Evolutionary conservation across 805 yeast species (phyloP), one percentile per base, ranked within the genome.

Genomic region (Torulaspora indica): DNA sequence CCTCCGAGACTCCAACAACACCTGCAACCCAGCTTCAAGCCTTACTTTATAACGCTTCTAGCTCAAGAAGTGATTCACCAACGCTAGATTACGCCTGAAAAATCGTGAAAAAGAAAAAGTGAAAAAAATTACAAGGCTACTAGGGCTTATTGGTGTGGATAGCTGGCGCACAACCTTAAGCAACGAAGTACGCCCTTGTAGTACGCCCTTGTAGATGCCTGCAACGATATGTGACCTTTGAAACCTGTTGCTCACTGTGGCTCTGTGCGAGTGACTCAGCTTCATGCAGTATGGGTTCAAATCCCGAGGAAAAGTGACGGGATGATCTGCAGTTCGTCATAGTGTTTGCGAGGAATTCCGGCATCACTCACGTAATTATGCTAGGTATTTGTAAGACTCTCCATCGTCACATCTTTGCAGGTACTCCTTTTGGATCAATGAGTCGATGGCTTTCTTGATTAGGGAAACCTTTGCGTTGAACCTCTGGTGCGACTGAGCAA

Each of bases 401-500:
- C 81, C 82, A 37, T 76, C 81, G 34, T 79, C 85, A 46, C 81
- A 74, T 62, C 98, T 80, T 55, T 81, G 81, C 49, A 91, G 67
- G 62, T 87, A 91, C 57, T 87, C 95, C 64, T 81, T 81, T 50
- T 90, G 96, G 39, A 91, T 84, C 61, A 91, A 77, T 36, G 74
- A 76, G 60, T 87, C 95, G 48, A 91, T 85, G 27, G 90, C 88
- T 57, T 81, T 78, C 70, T 91, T 91, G 57, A 91, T 83, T 59
- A 89, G 95, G 10, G 87, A 76, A 29, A 89, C 81, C 47, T 82
- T 81, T 4, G 98, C 96, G 55, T 76, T 79, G 72, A 93, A 91
- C 55, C 98, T 75, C 36, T 66, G 69, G 52, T 81, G 81, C 3
- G 95, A 79, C 61, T 88, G 95, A 48, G 86, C 84, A 56, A 87